A percentile compares a stretch with the other conserved stretches of the same genome.
Conservation (phyloP, 306 rosid genomes). For the Cajanus cajan region DNA sequence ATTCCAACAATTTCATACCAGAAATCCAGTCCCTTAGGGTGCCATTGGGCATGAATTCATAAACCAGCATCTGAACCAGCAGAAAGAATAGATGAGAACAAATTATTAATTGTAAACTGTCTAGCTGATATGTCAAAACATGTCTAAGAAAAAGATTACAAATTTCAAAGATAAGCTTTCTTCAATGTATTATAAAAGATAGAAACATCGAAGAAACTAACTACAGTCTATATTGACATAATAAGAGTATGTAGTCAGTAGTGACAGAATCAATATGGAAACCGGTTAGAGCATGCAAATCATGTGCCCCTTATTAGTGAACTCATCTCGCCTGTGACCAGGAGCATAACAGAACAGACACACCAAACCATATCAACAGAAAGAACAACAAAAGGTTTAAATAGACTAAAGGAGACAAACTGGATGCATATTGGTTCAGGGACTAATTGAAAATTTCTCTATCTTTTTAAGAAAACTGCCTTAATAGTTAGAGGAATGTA, state of each 20-base stretch:
- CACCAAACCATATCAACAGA: background rate
- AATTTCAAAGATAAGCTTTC: background rate
- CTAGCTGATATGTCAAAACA: background rate
- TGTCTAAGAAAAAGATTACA: background rate
- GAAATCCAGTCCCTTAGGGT: slow-evolving; percentile 78
- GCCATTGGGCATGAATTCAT: slow-evolving; percentile 87
- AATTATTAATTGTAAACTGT: background rate
- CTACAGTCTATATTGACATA: background rate
- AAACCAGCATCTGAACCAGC: slow-evolving; percentile 77
- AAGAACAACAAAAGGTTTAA: background rate
- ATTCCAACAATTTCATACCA: slow-evolving; percentile 46
- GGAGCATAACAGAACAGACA: background rate
- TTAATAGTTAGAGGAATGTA: background rate
- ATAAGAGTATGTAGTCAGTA: background rate
- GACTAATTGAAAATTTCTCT: background rate
- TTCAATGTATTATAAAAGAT: background rate
- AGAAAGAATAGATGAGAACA: slow-evolving; percentile 30
- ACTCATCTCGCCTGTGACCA: background rate
- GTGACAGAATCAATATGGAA: background rate
- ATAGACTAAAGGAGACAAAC: background rate
- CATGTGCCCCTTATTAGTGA: background rate
- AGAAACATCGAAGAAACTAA: background rate
- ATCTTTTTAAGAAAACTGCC: background rate
- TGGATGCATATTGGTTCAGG: background rate
- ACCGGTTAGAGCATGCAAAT: background rate